phyloP scores from a whole-genome alignment of 2,329 filamentous ascomycete species.

The Phialophora tarda region DNA sequence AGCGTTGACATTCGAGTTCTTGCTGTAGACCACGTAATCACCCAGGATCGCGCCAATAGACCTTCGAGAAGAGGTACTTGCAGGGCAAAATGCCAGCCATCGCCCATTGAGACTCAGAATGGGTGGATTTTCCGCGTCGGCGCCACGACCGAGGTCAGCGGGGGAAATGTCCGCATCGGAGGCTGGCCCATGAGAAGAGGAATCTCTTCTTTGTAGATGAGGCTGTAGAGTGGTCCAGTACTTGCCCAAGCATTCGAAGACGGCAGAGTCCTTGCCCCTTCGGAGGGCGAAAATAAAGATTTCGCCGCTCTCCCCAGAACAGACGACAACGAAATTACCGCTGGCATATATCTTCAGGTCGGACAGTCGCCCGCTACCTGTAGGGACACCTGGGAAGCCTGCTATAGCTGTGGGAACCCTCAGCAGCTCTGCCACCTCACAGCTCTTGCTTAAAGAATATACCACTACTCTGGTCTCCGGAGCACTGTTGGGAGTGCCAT shows the following conservation, averaged over 20 bases:
- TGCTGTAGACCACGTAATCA: conserved; percentile 43
- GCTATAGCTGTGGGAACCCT: conserved; percentile 62
- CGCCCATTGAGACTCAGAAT: conserved; percentile 53
- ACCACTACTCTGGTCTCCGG: conserved; percentile 91
- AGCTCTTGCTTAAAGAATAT: conserved; percentile 79
- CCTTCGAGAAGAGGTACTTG: conserved; percentile 46
- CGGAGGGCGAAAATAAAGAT: conserved; percentile 73
- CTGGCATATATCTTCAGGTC: conserved; percentile 76
- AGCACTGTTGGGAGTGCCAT: conserved; percentile 42
- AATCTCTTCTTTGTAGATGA: conserved; percentile 51
- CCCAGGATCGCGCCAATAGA: conserved; percentile 52
- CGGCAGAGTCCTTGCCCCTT: conserved; percentile 35
- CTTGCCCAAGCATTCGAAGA: conserved; percentile 78
- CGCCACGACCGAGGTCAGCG: conserved; percentile 46
- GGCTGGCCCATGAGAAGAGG: conserved; percentile 51
- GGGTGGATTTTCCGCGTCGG: conserved; percentile 44
- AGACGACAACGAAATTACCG: conserved; percentile 72
- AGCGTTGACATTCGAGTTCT: conserved; percentile 50
- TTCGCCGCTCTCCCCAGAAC: conserved; percentile 84
- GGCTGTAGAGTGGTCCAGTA: conserved; percentile 85
- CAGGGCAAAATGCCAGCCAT: conserved; percentile 55
- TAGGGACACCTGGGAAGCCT: conserved; percentile 19
- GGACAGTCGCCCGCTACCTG: conserved; percentile 56
- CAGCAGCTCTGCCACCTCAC: conserved; percentile 74
- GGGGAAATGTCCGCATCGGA: conserved; percentile 52